phyloP scores from a whole-genome alignment of 1,139 yeast species.

The Zhuliangozyma blackwelliae region DNA sequence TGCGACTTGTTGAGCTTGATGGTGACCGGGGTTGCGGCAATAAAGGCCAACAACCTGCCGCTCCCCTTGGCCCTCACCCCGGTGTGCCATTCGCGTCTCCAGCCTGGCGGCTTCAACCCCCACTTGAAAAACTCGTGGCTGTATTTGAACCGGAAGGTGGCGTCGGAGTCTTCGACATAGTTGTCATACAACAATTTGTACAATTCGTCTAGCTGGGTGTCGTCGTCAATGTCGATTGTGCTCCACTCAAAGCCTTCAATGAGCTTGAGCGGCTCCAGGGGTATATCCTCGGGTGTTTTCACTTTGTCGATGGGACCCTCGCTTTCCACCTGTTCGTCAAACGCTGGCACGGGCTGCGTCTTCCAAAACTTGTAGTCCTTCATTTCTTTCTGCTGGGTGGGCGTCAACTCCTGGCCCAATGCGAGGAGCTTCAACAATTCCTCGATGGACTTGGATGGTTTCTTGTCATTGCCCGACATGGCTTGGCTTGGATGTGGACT shows the following conservation, averaged over 20 bases:
- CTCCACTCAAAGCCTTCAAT: conserved; percentile 85
- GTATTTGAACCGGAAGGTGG: conserved; percentile 87
- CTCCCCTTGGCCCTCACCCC: conserved; percentile 84
- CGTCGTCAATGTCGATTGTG: conserved; percentile 62
- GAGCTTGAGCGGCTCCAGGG: conserved; percentile 65
- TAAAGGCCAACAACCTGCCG: conserved; percentile 82
- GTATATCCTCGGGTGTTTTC: conserved; percentile 69
- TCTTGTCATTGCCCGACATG: conserved; percentile 9
- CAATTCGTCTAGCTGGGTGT: conserved; percentile 64
- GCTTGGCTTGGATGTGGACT: not conserved
- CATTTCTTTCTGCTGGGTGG: conserved; percentile 61
- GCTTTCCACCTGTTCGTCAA: conserved; percentile 58
- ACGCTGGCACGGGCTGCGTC: conserved; percentile 88
- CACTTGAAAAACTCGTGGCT: conserved; percentile 79
- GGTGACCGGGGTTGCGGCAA: conserved; percentile 81
- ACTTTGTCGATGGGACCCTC: conserved; percentile 81
- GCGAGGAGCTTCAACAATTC: conserved; percentile 48
- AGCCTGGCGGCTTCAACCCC: conserved; percentile 96
- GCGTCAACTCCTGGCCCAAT: conserved; percentile 52
- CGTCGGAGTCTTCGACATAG: conserved; percentile 92
- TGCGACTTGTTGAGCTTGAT: conserved; percentile 56
- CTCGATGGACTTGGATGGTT: conserved; percentile 28
- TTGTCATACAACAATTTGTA: conserved; percentile 78
- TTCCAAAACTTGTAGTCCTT: conserved; percentile 95
- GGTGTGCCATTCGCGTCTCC: conserved; percentile 83